phyloP scores from a whole-genome alignment of 2,329 filamentous ascomycete species.

The Atkinsonella hypoxylon region DNA sequence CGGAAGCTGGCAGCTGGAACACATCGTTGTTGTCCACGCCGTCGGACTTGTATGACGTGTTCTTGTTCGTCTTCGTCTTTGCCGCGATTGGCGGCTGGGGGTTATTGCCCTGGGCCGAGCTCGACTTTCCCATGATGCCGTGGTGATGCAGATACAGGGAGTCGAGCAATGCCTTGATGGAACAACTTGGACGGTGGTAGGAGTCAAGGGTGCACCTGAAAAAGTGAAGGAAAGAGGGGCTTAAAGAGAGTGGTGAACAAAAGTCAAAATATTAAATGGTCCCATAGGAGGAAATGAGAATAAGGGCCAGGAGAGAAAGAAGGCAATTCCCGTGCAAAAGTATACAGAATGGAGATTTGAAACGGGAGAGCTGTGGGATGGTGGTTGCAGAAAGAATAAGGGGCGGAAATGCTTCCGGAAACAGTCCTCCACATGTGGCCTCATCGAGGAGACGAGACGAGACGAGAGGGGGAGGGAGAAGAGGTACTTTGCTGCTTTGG shows the following conservation, averaged over 20 bases:
- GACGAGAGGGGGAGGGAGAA: too few species aligned
- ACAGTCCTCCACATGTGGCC: constrained; percentile 8
- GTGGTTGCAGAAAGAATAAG: constrained; percentile 6
- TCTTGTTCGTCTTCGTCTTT: constrained; percentile 26
- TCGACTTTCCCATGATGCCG: constrained; percentile 21
- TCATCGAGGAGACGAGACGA: neutral
- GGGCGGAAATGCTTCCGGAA: constrained; percentile 3
- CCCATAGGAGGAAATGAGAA: constrained; percentile 3
- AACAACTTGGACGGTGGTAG: neutral
- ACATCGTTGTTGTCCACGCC: constrained; percentile 85
- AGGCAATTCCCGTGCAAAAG: neutral
- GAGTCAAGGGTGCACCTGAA: neutral
- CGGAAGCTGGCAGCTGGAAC: constrained; percentile 69
- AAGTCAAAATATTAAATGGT: constrained; percentile 3
- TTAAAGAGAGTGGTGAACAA: constrained; percentile 14
- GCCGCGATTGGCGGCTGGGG: constrained; percentile 20
- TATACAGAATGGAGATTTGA: constrained; percentile 2
- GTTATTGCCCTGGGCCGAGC: constrained; percentile 23
- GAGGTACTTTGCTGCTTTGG: neutral
- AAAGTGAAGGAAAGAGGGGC: neutral
- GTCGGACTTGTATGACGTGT: constrained; percentile 57
- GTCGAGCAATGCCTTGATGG: neutral
- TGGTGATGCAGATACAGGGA: neutral
- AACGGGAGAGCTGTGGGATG: constrained; percentile 8
- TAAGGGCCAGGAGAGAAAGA: constrained; percentile 7